These are phyloP conservation scores for Daedaleopsis sinensis DNA, from an alignment of 768 basidiomycete species.

Conservation along the genomic window DNA sequence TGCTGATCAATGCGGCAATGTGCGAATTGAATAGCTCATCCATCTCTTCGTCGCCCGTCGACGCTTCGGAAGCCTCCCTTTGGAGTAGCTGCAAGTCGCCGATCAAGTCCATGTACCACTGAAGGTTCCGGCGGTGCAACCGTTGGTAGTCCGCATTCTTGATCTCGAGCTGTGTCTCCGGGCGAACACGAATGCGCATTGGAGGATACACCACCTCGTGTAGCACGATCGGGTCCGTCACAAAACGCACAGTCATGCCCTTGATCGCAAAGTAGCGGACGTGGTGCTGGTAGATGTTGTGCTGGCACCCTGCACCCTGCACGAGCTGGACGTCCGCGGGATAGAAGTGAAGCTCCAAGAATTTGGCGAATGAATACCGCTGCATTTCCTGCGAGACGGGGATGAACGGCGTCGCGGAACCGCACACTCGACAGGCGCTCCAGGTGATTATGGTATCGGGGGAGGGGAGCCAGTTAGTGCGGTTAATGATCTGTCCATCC, in stretches of 20 bases:
- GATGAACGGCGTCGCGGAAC: slow-evolving; percentile 83
- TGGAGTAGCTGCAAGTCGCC: slow-evolving; percentile 77
- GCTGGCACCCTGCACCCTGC: slow-evolving; percentile 88
- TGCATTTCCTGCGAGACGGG: slow-evolving; percentile 91
- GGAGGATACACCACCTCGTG: slow-evolving; percentile 92
- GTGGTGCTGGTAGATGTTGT: slow-evolving; percentile 94
- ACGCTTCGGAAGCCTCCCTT: slow-evolving; percentile 80
- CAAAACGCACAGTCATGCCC: slow-evolving; percentile 87
- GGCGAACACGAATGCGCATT: slow-evolving; percentile 80
- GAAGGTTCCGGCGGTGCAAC: slow-evolving; percentile 67
- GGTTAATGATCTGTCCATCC: slow-evolving; percentile 75
- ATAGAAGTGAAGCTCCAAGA: slow-evolving; percentile 95
- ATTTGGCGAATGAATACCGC: slow-evolving; percentile 93
- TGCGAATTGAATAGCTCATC: slow-evolving; percentile 65
- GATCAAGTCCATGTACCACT: slow-evolving; percentile 76
- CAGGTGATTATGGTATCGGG: slow-evolving; percentile 88
- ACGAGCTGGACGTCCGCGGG: slow-evolving; percentile 83
- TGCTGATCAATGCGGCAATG: slow-evolving; percentile 65
- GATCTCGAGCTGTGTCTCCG: slow-evolving; percentile 85
- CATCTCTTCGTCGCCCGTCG: slow-evolving; percentile 75
- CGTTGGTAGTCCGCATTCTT: slow-evolving; percentile 91
- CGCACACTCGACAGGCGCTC: slow-evolving; percentile 83
- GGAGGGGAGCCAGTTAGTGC: slow-evolving; percentile 47
- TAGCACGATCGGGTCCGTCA: slow-evolving; percentile 78
- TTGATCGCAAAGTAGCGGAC: slow-evolving; percentile 86